Conservation (phyloP, 208 protist species). For the Leishmania major region DNA sequence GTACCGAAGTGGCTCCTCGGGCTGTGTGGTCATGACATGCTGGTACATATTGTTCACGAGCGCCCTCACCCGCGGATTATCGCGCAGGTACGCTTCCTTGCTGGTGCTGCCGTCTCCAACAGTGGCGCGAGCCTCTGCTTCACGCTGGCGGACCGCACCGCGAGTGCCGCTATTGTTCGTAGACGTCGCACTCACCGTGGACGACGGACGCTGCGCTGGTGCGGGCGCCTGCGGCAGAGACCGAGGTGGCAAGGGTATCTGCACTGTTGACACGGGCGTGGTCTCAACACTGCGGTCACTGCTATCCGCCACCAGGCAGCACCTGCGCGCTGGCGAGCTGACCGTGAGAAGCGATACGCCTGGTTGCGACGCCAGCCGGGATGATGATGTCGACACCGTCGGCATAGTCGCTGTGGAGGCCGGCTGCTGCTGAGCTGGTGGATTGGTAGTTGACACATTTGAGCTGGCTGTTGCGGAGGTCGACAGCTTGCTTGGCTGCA, state of each 20-base stretch:
- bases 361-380: slow-evolving; percentile 21
- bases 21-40: slow-evolving; percentile 44
- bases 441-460: not conserved
- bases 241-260: not conserved
- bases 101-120: slow-evolving; percentile 7
- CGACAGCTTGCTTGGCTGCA: slow-evolving; percentile 20
- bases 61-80: slow-evolving; percentile 28
- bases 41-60: slow-evolving; percentile 59
- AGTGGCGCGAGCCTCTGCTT: not conserved
- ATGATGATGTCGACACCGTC: slow-evolving; percentile 18
- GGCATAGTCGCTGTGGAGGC: slow-evolving; percentile 10
- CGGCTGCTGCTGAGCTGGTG: not conserved
- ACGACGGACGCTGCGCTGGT: slow-evolving; percentile 4
- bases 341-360: slow-evolving; percentile 11
- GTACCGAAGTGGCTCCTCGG: slow-evolving; percentile 50
- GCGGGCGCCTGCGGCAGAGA: not conserved
- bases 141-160: not conserved
- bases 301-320: slow-evolving; percentile 18
- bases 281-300: not conserved
- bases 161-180: not conserved
- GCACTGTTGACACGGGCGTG: not conserved
- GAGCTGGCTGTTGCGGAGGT: slow-evolving; percentile 4
- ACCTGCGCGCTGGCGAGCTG: slow-evolving; percentile 25
- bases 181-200: not conserved
- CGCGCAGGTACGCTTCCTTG: slow-evolving; percentile 17